Evolutionary conservation across 2,329 filamentous ascomycete genomes (phyloP), one percentile per base, ranked within the genome.

Genomic region (Ophiocordyceps robertsii): DNA sequence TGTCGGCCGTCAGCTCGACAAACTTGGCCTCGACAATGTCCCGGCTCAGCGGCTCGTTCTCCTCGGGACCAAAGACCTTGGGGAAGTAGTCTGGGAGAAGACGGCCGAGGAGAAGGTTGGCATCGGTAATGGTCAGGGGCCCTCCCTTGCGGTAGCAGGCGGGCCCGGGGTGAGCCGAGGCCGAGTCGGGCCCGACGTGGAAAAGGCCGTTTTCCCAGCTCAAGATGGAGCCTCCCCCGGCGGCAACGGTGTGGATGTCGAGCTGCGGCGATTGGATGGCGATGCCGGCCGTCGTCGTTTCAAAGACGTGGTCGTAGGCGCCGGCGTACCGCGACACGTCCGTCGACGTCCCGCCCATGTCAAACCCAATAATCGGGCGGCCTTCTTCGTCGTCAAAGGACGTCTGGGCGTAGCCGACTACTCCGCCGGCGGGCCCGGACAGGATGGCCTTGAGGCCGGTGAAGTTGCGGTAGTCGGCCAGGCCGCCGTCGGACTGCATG

Each of bases 221-320:
- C 0, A 88, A 64, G n/a, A 77, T 68, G 1, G 76, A 81, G 17
- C 81, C 80, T 46, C 82, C 82, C n/a, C 82, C 82, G 8, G 83
- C 82, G 19, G 83, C 83, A 6, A 88, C 82, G 1, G 84, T 90
- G 56, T 85, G 85, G 56, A 90, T 88, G 51, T 89, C 84, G 1
- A 89, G 70, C 54, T 88, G 84, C 0, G 84, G 84, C 1, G 78
- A 82, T 48, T 88, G 83, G 12, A 89, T 85, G 2, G 82, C 81
- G 2, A 89, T 77, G 14, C 83, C 84, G 0, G 84, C 84, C 0
- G 82, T 87, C 0, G 80, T 85, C 0, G 82, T 86, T 53, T 87
- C 83, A 46, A 88, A 86, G 0, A 65, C 55, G 39, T 67, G 63
- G 27, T 65, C 64, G 29, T 61, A 62, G 3, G 55, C 54, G 1